Evolutionary conservation across 805 yeast species (phyloP).

Genomic region (Metschnikowia gelsemii): DNA sequence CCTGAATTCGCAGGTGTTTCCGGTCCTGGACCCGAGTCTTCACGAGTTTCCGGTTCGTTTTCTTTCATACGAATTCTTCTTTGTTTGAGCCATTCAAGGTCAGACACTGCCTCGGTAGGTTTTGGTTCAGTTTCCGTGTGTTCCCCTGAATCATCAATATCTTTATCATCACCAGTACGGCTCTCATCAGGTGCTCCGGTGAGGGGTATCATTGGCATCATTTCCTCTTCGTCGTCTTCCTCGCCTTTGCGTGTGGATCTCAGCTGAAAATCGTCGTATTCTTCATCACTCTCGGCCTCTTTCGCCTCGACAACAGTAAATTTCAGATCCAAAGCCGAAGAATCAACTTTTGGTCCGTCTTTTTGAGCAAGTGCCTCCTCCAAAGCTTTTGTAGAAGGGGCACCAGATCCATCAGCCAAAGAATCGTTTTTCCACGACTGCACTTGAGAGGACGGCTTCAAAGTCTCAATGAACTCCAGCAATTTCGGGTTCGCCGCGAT

Average conservation of each 20-base stretch:
- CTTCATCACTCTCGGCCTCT: conserved; percentile 51
- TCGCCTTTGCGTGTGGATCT: too few species aligned
- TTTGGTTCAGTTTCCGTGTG: conserved; percentile 28
- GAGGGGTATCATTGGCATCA: conserved; percentile 52
- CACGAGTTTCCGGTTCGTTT: conserved; percentile 18
- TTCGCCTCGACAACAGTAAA: conserved; percentile 39
- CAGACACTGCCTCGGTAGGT: conserved; percentile 57
- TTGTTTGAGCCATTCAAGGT: conserved; percentile 82
- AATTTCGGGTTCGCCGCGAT: conserved; percentile 65
- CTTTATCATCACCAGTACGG: conserved; percentile 15
- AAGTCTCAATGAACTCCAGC: conserved; percentile 77
- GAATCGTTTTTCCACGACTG: conserved; percentile 76
- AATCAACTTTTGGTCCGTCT: conserved; percentile 15
- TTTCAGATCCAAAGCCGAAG: conserved; percentile 4
- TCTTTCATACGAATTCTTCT: conserved; percentile 67
- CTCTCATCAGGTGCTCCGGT: conserved; percentile 13
- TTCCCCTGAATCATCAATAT: conserved; percentile 5
- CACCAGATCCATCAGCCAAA: conserved; percentile 45
- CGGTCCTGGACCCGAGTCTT: too few species aligned
- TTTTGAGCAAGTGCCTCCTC: conserved; percentile 41
- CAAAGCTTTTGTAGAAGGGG: conserved; percentile 44
- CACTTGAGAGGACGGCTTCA: conserved; percentile 70
- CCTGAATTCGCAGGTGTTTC: neutral
- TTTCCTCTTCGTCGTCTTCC: conserved; percentile 48
- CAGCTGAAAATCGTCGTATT: conserved; percentile 48